A percentile compares a stretch with the other conserved stretches of the same genome.
phyloP scores from a whole-genome alignment of 306 rosid genomes.

The Nissolia schottii region DNA sequence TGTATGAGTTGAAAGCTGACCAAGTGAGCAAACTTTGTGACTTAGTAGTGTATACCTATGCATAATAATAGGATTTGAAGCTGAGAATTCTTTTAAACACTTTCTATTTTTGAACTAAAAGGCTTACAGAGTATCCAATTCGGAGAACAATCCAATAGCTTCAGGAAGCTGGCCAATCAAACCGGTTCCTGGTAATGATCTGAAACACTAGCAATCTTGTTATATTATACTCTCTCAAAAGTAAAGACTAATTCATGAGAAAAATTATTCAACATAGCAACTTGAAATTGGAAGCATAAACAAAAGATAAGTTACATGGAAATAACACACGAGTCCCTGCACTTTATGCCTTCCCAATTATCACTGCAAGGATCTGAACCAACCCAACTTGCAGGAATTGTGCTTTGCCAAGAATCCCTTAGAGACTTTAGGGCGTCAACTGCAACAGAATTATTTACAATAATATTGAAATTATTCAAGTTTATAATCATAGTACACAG shows the following conservation, averaged over 20 bases:
- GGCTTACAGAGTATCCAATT: constrained; percentile 39
- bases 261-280: background rate
- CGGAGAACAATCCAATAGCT: constrained; percentile 33
- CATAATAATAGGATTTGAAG: too few relatives aligned
- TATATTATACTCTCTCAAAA: background rate
- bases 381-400: background rate
- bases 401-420: background rate
- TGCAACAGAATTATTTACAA: constrained; percentile 18
- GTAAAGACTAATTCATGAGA: background rate
- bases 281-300: background rate
- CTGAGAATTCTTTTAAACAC: background rate
- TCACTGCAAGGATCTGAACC: constrained; percentile 30
- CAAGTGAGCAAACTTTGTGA: too few relatives aligned
- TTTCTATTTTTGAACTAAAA: background rate
- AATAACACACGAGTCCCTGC: constrained; percentile 26
- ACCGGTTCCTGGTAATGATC: constrained; percentile 31
- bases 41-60: background rate
- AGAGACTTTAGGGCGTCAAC: constrained; percentile 1
- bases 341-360: constrained; percentile 11
- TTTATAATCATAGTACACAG: background rate
- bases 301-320: constrained; percentile 28
- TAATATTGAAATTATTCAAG: background rate
- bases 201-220: constrained; percentile 29
- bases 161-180: constrained; percentile 37
- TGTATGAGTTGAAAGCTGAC: too few relatives aligned